Base-by-base conservation (phyloP, 768 basidiomycete species). In the Pulveroboletus frians region DNA sequence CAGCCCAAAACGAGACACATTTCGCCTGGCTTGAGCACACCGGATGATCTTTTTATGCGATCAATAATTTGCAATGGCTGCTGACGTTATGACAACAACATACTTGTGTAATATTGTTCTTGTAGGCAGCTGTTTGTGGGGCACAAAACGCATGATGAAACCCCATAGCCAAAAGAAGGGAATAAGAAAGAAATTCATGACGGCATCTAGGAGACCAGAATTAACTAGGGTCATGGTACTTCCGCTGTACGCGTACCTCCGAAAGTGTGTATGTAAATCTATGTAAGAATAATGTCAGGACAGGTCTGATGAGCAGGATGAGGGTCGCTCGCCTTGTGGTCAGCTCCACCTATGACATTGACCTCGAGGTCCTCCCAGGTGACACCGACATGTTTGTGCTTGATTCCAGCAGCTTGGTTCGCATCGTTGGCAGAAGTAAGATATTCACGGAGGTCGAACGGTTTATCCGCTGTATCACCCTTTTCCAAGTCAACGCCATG, bases 1-100 rank as follows among this genome's bases (percentile, higher is more conserved):
- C 88, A 83, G n/a, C 91, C 91, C 13, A 88, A 73, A 18, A 88
- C 88, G 6, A 92, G 76, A 60, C 88, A 84, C 90, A 93, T 92
- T 73, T 93, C 85, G 15, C 89, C 83, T 0, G 87, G 79, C 53
- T 85, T 83, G 35, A 90, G 67, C 15, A 83, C 71, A 35, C 88
- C 90, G 7, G 80, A 82, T 18, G 78, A 77, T 53, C 83, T 82
- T 50, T 50, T 15, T 31, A 47, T 29, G 41, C 26, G 9, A 42
- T 55, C 21, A 50, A 5, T 13, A 30, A 39, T 17, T 18, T 17
- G 20, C 8, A 17, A 23, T 3, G 14, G 3, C 14, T 6, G 13
- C 40, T 6, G 30, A 31, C 26, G 8, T 32, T 17, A 20, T n/a
- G 6, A 27, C n/a, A 18, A 26, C 29, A 27, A 55, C 72, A 34